Base-by-base conservation (phyloP, 306 rosid genomes). In the Boehmeria nivea region DNA sequence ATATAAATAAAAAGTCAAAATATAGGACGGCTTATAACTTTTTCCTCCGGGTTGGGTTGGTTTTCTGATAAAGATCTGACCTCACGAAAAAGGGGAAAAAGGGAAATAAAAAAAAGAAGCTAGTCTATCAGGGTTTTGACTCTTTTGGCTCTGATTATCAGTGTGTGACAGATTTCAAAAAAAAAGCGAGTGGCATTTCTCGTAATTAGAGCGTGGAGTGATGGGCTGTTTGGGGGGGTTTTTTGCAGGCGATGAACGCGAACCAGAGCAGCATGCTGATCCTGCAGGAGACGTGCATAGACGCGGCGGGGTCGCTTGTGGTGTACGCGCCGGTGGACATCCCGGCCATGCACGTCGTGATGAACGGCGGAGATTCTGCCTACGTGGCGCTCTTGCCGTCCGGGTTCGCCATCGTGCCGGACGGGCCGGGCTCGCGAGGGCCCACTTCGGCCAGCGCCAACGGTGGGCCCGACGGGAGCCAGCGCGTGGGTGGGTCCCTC, bases 271-370 rank as follows among this genome's bases (percentile, higher is more conserved):
- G 96, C 75, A 93, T 93, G 99, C 46, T 93, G 64, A 93, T 91
- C 24, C 53, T 91, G 12, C 98, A 91, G 47, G 98, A 91, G 72
- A 91, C 95, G 0, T 82, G 94, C 85, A 82, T 76, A 37, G 98
- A 91, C 76, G 83, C 81, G 51, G 84, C 87, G 0, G 98, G 98
- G 11, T 78, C 94, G 54, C 88, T 87, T 64, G 95, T 91, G 3
- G 98, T 91, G 48, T 91, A 87, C 85, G 98, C 98, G 72, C 98
- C 98, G 2, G 98, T 91, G 0, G 98, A 91, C 47, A 87, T 87
- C 4, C 98, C 98, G 0, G 98, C 98, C n/a, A 91, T 91, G 95
- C 98, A 91, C 40, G 85, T 82, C 1, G 98, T 91, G 4, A 87
- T 91, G 98, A 91, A 80, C 74, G 98, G 98, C 3, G 98, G 98